phyloP scores from a whole-genome alignment of 1,284 basidiomycete species.

The Ganoderma boninense region DNA sequence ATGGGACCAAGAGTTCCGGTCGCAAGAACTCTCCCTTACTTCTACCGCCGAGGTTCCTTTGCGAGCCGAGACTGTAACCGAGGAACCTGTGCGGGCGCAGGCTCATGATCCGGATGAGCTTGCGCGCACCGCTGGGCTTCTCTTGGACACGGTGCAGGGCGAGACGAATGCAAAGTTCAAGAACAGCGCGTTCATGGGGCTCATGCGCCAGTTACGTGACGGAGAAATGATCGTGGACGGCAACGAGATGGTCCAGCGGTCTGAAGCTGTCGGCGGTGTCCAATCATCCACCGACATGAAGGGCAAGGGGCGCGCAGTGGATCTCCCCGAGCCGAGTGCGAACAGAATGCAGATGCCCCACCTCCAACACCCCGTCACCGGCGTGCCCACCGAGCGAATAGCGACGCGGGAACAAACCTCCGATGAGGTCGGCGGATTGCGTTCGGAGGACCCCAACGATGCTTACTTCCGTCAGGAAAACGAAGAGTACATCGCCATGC shows the following conservation, averaged over 20 bases:
- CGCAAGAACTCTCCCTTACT: conserved; percentile 54
- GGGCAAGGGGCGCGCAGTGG: conserved; percentile 69
- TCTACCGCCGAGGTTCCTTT: conserved; percentile 28
- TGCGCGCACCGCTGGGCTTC: conserved; percentile 75
- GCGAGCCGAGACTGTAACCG: conserved; percentile 33
- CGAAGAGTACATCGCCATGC: conserved; percentile 59
- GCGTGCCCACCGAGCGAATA: conserved; percentile 10
- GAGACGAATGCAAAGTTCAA: conserved; percentile 88
- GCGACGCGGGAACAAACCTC: conserved; percentile 8
- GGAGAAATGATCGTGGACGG: conserved; percentile 86
- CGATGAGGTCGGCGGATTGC: conserved; percentile 32
- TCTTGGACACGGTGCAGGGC: conserved; percentile 74
- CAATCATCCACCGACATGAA: conserved; percentile 55
- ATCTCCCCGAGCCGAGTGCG: conserved; percentile 19
- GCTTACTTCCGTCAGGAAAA: conserved; percentile 79
- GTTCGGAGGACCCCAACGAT: conserved; percentile 59
- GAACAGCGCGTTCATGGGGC: conserved; percentile 86
- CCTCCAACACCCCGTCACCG: conserved; percentile 17
- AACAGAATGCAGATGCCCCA: conserved; percentile 21
- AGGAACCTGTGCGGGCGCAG: conserved; percentile 37
- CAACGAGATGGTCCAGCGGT: conserved; percentile 75
- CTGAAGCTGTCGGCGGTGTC: conserved; percentile 37
- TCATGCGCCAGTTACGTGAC: conserved; percentile 90
- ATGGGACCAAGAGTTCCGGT: conserved; percentile 72
- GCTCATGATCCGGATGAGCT: conserved; percentile 64